Percentiles rank a stretch among this genome's conserved stretches.
Evolutionary conservation across 495 filamentous ascomycete genomes (phyloP).

Genomic region (Poronia punctata): DNA sequence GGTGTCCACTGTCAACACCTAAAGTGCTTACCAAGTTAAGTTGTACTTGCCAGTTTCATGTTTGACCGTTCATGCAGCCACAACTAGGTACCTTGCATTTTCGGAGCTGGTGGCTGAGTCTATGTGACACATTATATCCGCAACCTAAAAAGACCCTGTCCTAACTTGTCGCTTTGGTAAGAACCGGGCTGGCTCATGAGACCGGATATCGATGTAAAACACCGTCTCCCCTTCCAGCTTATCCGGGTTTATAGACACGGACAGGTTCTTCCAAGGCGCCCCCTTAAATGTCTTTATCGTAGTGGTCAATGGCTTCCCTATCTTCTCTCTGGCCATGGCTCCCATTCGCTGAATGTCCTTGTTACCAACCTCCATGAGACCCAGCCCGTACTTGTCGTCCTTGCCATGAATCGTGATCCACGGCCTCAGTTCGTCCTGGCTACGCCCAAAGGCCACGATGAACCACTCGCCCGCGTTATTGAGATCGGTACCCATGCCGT

Average conservation of each 20-base stretch:
- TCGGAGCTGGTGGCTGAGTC: too few relatives aligned
- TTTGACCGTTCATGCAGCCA: too few relatives aligned
- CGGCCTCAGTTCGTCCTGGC: not conserved
- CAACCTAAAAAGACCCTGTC: too few relatives aligned
- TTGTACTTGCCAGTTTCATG: too few relatives aligned
- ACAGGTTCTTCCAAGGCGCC: not conserved
- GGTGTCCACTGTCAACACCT: too few relatives aligned
- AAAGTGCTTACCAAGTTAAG: too few relatives aligned
- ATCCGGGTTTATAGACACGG: not conserved
- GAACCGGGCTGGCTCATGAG: too few relatives aligned
- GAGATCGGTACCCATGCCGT: not conserved
- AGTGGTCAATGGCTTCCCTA: not conserved
- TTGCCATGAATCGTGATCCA: not conserved
- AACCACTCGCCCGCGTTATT: not conserved
- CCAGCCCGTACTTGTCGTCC: not conserved
- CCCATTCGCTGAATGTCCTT: not conserved
- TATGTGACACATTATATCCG: too few relatives aligned
- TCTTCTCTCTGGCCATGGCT: not conserved
- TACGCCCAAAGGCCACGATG: not conserved
- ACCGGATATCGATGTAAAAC: constrained; percentile 2
- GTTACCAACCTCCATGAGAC: not conserved
- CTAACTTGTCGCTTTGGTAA: too few relatives aligned
- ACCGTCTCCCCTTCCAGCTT: not conserved
- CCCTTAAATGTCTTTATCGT: not conserved
- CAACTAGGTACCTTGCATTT: too few relatives aligned